These are phyloP conservation scores for Protomyces lactucae-debilis DNA, from an alignment of 1,139 yeast species.

Conservation along the genomic window DNA sequence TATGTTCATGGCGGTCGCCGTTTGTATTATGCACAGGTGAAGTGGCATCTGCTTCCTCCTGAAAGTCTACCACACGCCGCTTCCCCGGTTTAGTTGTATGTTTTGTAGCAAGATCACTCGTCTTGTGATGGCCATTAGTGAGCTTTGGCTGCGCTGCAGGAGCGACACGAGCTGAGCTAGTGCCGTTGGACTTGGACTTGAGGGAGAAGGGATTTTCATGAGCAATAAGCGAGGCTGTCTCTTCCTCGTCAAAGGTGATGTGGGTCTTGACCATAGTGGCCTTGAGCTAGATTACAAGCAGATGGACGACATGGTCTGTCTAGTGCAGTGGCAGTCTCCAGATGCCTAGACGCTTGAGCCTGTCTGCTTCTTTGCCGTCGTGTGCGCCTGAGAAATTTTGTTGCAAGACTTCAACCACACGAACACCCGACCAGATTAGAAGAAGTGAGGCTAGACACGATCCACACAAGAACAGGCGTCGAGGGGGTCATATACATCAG, in stretches of 20 bases:
- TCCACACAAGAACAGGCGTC: background rate
- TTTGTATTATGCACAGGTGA: background rate
- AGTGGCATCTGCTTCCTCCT: background rate
- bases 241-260: conserved; percentile 19
- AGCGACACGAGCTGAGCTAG: background rate
- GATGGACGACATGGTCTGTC: background rate
- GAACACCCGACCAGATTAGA: too few relatives aligned
- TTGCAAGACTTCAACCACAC: background rate
- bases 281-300: background rate
- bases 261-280: conserved; percentile 20
- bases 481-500: background rate
- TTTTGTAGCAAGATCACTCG: background rate
- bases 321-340: background rate
- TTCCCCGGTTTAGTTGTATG: background rate
- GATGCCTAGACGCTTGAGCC: background rate
- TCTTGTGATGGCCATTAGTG: background rate
- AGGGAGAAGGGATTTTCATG: conserved; percentile 2
- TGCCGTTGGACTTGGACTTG: background rate
- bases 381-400: background rate
- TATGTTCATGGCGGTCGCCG: background rate
- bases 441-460: background rate
- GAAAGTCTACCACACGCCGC: background rate
- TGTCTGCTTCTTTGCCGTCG: background rate
- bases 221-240: background rate
- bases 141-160: background rate